phyloP scores from a whole-genome alignment of 2,329 filamentous ascomycete species.

The Colletotrichum limetticola region DNA sequence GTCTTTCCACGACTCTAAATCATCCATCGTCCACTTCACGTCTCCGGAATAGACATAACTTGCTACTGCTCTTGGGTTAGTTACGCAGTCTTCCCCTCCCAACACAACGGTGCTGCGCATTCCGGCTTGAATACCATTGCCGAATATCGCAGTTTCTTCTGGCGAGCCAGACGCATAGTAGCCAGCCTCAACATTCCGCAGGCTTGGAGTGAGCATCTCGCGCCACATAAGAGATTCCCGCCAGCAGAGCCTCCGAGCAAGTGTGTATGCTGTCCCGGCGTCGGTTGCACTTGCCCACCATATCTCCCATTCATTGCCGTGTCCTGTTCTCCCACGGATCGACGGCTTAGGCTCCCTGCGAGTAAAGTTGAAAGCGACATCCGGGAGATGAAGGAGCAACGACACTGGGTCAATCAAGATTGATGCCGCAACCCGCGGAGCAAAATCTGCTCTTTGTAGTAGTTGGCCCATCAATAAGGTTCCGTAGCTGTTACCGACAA shows the following conservation, averaged over 20 bases:
- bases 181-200: constrained; percentile 9
- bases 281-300: constrained; percentile 80
- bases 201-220: constrained; percentile 61
- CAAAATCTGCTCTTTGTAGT: constrained; percentile 53
- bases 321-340: constrained; percentile 38
- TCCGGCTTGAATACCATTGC: constrained; percentile 42
- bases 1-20: constrained; percentile 14
- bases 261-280: constrained; percentile 71
- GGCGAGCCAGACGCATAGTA: constrained; percentile 23
- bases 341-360: constrained; percentile 51
- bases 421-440: constrained; percentile 54
- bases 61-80: constrained; percentile 36
- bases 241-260: constrained; percentile 78
- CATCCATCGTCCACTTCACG: constrained; percentile 26
- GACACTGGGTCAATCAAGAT: constrained; percentile 70
- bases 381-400: constrained; percentile 68
- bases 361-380: constrained; percentile 72
- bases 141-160: constrained; percentile 19
- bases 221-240: constrained; percentile 76
- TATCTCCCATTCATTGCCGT: constrained; percentile 74
- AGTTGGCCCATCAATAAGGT: constrained; percentile 67
- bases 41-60: constrained; percentile 39
- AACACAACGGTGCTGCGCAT: constrained; percentile 39
- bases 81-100: constrained; percentile 39
- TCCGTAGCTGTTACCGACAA: constrained; percentile 69